These are phyloP conservation scores for Parmelia sp. DNA, from an alignment of 495 filamentous ascomycete genomes.

Conservation along the genomic window DNA sequence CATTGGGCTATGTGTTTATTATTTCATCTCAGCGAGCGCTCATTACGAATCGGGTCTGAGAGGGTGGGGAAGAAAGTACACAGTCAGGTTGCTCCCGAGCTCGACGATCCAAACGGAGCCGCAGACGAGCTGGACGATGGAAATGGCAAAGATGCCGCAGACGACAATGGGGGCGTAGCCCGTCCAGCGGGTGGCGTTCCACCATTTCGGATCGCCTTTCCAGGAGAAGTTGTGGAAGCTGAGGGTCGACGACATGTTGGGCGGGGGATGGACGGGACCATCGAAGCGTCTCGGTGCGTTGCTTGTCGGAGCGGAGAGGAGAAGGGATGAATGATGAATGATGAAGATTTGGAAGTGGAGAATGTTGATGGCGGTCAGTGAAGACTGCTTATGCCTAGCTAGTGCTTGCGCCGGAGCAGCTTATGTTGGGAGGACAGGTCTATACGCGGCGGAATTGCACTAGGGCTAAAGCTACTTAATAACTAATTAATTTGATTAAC, in stretches of 20 bases:
- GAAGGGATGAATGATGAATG: no score
- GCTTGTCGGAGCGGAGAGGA: no score
- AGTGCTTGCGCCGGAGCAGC: no score
- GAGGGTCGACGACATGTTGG: background rate
- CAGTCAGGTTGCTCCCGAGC: conserved; percentile 14
- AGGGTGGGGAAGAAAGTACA: conserved; percentile 10
- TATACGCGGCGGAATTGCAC: no score
- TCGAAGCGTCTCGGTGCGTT: background rate
- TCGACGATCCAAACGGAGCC: conserved; percentile 26
- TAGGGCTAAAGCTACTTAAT: no score
- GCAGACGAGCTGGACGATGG: conserved; percentile 24
- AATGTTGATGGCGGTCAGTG: no score
- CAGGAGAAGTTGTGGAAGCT: conserved; percentile 25
- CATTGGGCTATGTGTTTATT: conserved; percentile 16
- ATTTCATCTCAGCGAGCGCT: background rate
- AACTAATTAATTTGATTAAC: no score
- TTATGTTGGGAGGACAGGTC: no score
- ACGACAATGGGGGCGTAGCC: conserved; percentile 26
- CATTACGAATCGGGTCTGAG: background rate
- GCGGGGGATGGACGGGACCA: background rate
- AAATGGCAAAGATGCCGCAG: conserved; percentile 27
- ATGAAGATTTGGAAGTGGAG: no score
- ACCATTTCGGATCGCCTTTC: conserved; percentile 22
- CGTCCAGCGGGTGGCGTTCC: conserved; percentile 24
- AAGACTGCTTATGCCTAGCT: no score